Evolutionary conservation across 2,329 filamentous ascomycete species (phyloP), one percentile per base, ranked within the genome.

Genomic region (Furcasterigmium sp.): DNA sequence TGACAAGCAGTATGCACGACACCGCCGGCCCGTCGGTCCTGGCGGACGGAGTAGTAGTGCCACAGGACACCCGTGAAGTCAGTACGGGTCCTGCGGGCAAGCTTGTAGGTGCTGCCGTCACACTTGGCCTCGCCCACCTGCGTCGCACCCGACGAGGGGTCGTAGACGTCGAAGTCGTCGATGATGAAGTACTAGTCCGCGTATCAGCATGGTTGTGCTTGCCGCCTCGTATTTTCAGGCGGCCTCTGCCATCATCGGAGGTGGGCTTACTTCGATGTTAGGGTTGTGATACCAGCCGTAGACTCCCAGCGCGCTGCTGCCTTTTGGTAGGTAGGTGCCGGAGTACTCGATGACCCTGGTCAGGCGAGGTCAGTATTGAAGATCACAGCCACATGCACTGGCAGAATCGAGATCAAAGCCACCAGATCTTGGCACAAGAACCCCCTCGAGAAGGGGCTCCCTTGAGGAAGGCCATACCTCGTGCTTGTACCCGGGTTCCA

Each of bases 21-120:
- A 4, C 75, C 76, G 42, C 67, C 63, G 20, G 64, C 62, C 38
- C 74, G 65, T 65, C 77, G 76, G 43, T 49, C 60, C 47, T 63
- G 59, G 46, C 75, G 67, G 17, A 78, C 68, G 17, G 67, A 72
- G 71, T 69, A 76, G 61, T 67, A 77, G 60, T 77, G 74, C 55
- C 70, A 60, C 55, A 77, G 76, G 40, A 75, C 74, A 35, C 64
- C 69, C 14, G 72, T 71, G 40, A 60, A 57, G 50, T 75, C 70
- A 49, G 53, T 52, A 18, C 64, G 60, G 8, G 56, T 62, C 47
- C 52, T 60, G 47, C 55, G 53, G 51, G 56, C 63, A 43, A 69
- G 56, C 40, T 65, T 59, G 53, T 70, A 70, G 23, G 54, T 53
- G 39, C 54, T 55, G 30, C 64, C 66, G 37, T 67, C 65, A 26